phyloP scores from a whole-genome alignment of 139 green algal species.

The Choricystis sp. region DNA sequence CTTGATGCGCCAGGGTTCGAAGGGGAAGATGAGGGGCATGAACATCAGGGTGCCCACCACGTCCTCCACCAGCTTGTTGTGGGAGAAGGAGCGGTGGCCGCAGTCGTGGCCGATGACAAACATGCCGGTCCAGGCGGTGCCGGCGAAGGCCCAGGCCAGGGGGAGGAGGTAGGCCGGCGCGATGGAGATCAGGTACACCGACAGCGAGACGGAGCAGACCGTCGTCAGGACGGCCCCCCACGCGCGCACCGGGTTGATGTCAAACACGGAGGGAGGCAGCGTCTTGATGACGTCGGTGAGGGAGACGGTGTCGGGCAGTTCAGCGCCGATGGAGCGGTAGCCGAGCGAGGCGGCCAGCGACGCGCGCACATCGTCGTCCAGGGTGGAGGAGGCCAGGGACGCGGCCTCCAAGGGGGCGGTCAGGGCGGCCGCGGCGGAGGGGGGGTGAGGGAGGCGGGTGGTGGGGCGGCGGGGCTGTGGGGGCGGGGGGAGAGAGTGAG shows the following conservation, averaged over 20 bases:
- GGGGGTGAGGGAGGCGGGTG: not conserved
- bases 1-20: constrained; percentile 97
- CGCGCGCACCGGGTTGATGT: constrained; percentile 58
- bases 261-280: constrained; percentile 69
- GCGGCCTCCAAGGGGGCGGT: not conserved
- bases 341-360: constrained; percentile 41
- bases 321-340: constrained; percentile 64
- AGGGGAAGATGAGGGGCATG: constrained; percentile 88
- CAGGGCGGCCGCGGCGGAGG: not conserved
- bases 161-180: constrained; percentile 83
- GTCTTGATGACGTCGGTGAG: constrained; percentile 67
- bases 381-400: not conserved
- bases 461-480: not conserved
- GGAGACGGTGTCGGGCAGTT: constrained; percentile 63
- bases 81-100: constrained; percentile 81
- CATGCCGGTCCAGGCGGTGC: constrained; percentile 83
- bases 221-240: constrained; percentile 51
- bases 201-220: constrained; percentile 35
- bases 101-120: constrained; percentile 93
- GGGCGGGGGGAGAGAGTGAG: not conserved
- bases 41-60: constrained; percentile 90
- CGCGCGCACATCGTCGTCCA: constrained; percentile 17
- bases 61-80: constrained; percentile 93
- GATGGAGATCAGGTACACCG: constrained; percentile 60
- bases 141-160: constrained; percentile 71